Conservation (phyloP, 2,329 filamentous ascomycete species). For the Talaromyces piceae region DNA sequence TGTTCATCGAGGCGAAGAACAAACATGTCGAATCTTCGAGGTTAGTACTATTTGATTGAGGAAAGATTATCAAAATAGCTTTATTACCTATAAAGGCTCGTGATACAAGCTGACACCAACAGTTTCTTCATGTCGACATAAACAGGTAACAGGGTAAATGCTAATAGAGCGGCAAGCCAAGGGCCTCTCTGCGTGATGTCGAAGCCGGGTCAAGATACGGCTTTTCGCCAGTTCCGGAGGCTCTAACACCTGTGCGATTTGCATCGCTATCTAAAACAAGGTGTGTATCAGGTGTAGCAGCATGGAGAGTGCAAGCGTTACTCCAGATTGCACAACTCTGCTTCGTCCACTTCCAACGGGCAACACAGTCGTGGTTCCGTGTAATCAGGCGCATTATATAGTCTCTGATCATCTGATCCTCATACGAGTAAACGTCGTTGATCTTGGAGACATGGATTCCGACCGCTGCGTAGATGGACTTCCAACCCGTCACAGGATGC, state of each 20-base stretch:
- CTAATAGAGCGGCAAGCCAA: conserved; percentile 1
- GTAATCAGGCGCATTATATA: conserved; percentile 3
- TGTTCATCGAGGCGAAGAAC: no score
- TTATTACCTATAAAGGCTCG: no score
- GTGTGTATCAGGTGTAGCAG: conserved; percentile 4
- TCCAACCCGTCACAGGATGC: conserved; percentile 59
- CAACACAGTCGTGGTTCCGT: conserved; percentile 3
- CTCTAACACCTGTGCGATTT: conserved; percentile 1
- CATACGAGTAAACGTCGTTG: conserved; percentile 38
- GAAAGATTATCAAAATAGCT: no score
- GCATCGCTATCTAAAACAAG: not conserved
- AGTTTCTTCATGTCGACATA: no score
- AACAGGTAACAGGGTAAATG: not conserved
- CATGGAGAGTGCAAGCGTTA: conserved; percentile 22
- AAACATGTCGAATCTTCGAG: no score
- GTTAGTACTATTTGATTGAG: no score
- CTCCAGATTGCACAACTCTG: conserved; percentile 22
- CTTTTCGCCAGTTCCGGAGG: conserved; percentile 23
- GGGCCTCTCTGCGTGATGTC: conserved; percentile 8
- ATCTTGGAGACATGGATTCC: conserved; percentile 35
- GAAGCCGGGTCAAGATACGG: conserved; percentile 28
- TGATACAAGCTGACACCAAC: no score
- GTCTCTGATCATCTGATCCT: conserved; percentile 18
- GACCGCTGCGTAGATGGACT: conserved; percentile 43
- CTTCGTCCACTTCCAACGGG: conserved; percentile 4